Evolutionary conservation across 345 rosid species (phyloP), one percentile per base, ranked within the genome.

Genomic region (Eucalyptus urophylla): DNA sequence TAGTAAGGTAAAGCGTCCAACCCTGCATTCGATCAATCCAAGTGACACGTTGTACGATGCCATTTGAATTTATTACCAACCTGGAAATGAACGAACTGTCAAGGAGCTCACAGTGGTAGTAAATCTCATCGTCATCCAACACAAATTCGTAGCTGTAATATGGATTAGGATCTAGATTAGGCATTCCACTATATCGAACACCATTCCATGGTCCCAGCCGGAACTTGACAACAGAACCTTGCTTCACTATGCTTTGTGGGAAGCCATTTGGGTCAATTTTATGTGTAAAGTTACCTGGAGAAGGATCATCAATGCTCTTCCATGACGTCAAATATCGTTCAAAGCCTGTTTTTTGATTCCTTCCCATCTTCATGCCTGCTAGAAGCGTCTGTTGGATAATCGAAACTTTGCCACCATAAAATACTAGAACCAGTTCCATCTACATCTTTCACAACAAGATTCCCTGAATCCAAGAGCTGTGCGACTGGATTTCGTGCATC

Each of bases 381-480:
- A 94, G 88, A n/a, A 94, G 33, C 6, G 93, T 93, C 92, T 33
- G 92, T 53, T 5, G 93, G 94, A 80, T 93, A 86, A 90, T 95
- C 95, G 58, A 93, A 95, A 88, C 96, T 94, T 89, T 95, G 96
- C 97, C 96, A 95, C 31, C 93, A 37, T 47, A 37, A 85, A 37
- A 56, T 47, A 29, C 83, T 86, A 5, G 67, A 60, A 60, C 67
- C 67, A 60, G 67, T 60, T 51, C 49, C 58, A 37, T 60, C 7
- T 51, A 60, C 92, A 16, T 92, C 93, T 87, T 76, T 90, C 13
- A 94, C 58, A 22, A 94, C 91, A 6, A 94, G 89, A 86, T 94
- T 94, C n/a, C 95, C 90, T 24, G 90, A 51, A 83, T 87, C 87
- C 53, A 89, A 60, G 56, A 89, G 85, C 83, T 89, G 90, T n/a